phyloP scores from a whole-genome alignment of 306 rosid species.

The Astragalus glycyphyllos region DNA sequence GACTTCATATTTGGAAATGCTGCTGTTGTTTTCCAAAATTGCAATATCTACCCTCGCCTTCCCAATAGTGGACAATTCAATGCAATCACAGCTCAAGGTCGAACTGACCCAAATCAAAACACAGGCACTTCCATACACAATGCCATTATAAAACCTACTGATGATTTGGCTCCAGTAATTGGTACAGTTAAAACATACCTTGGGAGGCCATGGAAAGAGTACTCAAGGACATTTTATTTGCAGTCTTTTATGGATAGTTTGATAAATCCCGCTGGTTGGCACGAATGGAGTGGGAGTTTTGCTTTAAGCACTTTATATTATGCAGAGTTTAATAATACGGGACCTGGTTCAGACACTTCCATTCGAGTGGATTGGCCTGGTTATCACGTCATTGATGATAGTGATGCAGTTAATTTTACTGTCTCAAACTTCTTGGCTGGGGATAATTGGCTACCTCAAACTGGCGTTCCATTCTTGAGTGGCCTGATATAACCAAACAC shows the following conservation, averaged over 20 bases:
- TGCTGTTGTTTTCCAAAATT: slow-evolving; percentile 68
- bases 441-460: slow-evolving; percentile 61
- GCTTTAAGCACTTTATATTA: slow-evolving; percentile 65
- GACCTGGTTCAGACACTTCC: slow-evolving; percentile 62
- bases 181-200: slow-evolving; percentile 56
- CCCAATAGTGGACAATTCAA: slow-evolving; percentile 67
- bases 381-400: slow-evolving; percentile 58
- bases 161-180: slow-evolving; percentile 51
- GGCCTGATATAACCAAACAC: slow-evolving; percentile 47
- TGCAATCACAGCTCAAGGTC: slow-evolving; percentile 77
- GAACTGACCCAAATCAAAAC: slow-evolving; percentile 78
- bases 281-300: slow-evolving; percentile 66
- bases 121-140: slow-evolving; percentile 74
- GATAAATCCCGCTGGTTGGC: slow-evolving; percentile 68
- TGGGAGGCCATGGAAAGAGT: slow-evolving; percentile 87
- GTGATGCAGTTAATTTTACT: slow-evolving; percentile 69
- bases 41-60: slow-evolving; percentile 68
- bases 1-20: slow-evolving; percentile 87
- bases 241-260: slow-evolving; percentile 55
- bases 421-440: slow-evolving; percentile 60
- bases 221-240: slow-evolving; percentile 66
- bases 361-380: slow-evolving; percentile 67
- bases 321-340: slow-evolving; percentile 68
- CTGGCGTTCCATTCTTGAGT: slow-evolving; percentile 63
- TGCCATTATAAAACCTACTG: slow-evolving; percentile 50